Base-by-base conservation (phyloP, 1,139 yeast genomes). In the Protomyces arabidopsidicola region DNA sequence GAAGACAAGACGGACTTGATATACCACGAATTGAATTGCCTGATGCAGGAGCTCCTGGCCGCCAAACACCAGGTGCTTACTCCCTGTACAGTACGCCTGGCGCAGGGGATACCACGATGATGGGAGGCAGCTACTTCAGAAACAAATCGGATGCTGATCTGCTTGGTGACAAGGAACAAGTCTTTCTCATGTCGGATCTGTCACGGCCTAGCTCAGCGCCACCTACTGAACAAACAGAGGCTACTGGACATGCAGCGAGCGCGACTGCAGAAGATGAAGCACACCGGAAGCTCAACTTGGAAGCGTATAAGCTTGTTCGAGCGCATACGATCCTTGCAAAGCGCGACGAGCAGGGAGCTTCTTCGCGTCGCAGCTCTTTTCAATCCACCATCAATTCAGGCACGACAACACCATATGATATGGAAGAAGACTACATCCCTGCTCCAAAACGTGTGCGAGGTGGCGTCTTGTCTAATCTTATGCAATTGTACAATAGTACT, bases 291-390 rank as follows among this genome's bases (percentile, higher is more conserved):
- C 9, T 58, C 51, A 58, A 58, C 38, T 16, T 58, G 34, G 64
- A 53, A 36, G 64, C 64, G 12, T 60, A 60, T 31, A 60, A 60
- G 22, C 54, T 60, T 12, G 64, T 60, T 10, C 50, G 64, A 24
- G 64, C 59, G 12, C 64, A 60, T 34, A 60, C 64, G n/a, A 53
- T 59, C 12, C 56, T 39, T 22, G 35, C 39, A 6, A 54, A 53
- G 4, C 52, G 24, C 31, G 50, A 16, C 10, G 48, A 48, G 16
- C 45, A 36, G 50, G 39, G 22, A 2, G 8, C 22, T 16, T 42
- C 48, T 20, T 58, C 62, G 4, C 27, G 62, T 31, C 62, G 62
- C 31, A 58, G 45, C 24, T 58, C 62, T 4, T 58, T 58, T 52
- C 56, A 31, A 20, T 38, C 52, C 31, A 39, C 62, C 6, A 36